Base-by-base conservation (phyloP, 257 asterid species). In the Scutellaria galericulata region DNA sequence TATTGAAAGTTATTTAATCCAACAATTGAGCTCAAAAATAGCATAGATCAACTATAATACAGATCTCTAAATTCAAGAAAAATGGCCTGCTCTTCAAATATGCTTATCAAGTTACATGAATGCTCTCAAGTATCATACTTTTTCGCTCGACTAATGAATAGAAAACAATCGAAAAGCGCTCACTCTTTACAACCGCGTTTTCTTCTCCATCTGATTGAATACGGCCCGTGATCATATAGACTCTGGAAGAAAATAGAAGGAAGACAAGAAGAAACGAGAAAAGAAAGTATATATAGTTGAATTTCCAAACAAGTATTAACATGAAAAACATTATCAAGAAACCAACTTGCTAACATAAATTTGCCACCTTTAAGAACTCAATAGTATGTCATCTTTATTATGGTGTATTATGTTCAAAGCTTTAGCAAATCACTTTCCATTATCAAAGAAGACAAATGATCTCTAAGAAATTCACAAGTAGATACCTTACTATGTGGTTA, bases 391-490 rank as follows among this genome's bases (percentile, higher is more conserved):
- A 31, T 31, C 0, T 24, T 24, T 31, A 31, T 31, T 31, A 31
- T 31, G 37, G 37, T 31, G 12, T 5, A 44, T 44, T 44, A 44
- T 44, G 48, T 50, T 60, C 3, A 35, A 77, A 58, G 64, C 75
- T 37, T 67, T 24, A 18, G 56, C 3, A 31, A 66, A 20, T 39
- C 68, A 41, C 48, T 67, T 52, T 27, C 57, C 48, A 46, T 71
- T 14, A 56, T 40, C 7, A 68, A 27, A 63, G 11, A 46, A 42
- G 37, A 73, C 24, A 42, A 71, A 42, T 35, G 50, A 66, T 57
- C 66, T 31, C 71, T 52, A 66, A 54, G 59, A 59, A 48, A 53
- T 42, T 9, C 55, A 54, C 40, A 66, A 37, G 73, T 24, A 24
- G 11, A 63, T 18, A 18, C 41, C 40, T 62, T 68, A 70, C 12